These are phyloP conservation scores for Mycena galopus DNA, from an alignment of 768 basidiomycete genomes.

Conservation along the genomic window DNA sequence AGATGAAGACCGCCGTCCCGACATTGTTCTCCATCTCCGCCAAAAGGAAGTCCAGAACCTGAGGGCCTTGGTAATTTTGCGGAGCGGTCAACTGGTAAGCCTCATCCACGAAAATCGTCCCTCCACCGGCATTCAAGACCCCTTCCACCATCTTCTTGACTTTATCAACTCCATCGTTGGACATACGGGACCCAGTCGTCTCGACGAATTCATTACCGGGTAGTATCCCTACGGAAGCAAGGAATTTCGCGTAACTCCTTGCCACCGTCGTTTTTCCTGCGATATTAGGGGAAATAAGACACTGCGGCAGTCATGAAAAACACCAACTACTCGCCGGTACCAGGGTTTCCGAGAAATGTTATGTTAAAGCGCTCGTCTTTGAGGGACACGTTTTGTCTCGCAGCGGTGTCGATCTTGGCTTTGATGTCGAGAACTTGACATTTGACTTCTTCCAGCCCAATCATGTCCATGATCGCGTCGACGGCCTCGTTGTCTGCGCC, in stretches of 20 bases:
- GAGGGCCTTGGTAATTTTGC: constrained; percentile 61
- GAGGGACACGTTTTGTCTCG: constrained; percentile 66
- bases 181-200: constrained; percentile 72
- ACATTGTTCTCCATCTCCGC: constrained; percentile 83
- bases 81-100: constrained; percentile 73
- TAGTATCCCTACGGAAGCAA: constrained; percentile 66
- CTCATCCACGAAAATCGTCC: constrained; percentile 78
- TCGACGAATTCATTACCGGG: constrained; percentile 69
- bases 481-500: constrained; percentile 67
- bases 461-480: constrained; percentile 78
- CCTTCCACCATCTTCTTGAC: constrained; percentile 63
- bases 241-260: constrained; percentile 71
- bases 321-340: constrained; percentile 66
- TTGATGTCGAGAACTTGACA: constrained; percentile 69
- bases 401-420: constrained; percentile 65
- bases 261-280: constrained; percentile 81
- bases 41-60: constrained; percentile 77
- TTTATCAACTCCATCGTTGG: constrained; percentile 67
- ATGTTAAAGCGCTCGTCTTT: constrained; percentile 73
- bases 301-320: neutral
- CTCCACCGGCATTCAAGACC: constrained; percentile 67
- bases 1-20: constrained; percentile 74
- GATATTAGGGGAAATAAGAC: neutral
- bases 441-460: constrained; percentile 77
- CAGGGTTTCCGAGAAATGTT: constrained; percentile 77